Base-by-base conservation (phyloP, 208 protist genomes). In the Acanthamoeba castellanii region DNA sequence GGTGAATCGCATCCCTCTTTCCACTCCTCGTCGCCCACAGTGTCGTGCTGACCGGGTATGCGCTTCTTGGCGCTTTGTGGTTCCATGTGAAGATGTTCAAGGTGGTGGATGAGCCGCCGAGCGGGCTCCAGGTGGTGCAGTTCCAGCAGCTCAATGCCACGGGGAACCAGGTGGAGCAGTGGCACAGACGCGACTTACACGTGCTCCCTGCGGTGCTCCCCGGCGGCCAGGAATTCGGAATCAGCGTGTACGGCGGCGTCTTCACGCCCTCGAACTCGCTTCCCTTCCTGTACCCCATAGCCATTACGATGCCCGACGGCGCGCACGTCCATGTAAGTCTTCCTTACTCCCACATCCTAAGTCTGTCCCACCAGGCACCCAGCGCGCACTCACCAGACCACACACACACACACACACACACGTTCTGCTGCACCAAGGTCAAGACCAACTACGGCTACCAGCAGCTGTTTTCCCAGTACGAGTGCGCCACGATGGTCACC, bases 121-220 rank as follows among this genome's bases (percentile, higher is more conserved):
- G 37, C 9, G 34, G 42, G 11, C 30, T 82, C 30, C 34, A 82
- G 27, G 27, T 82, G 14, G 34, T 27, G 20, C 72, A 50, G 8
- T 82, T 82, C 34, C 30, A 50, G 42, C 74, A 82, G 45, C 8
- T 82, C 11, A 52, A 82, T 27, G 37, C 74, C 37, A 82, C 74
- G 32, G 74, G 74, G 11, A 32, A 82, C 27, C 34, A 82, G 74
- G 74, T 82, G 14, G 14, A 55, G 30, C 74, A 82, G 42, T 82
- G 74, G 74, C 74, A 82, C 42, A 37, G 74, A 50, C 27, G 74
- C 27, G 74, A 82, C 74, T 32, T 82, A 25, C 74, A 82, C 42
- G 74, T 82, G 30, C 34, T 82, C 7, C 74, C 74, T 5, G 8
- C 34, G 6, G 74, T 82, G 42, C 34, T 50, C 13, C 74, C 74